Evolutionary conservation across 2,329 filamentous ascomycete species (phyloP).

Genomic region (Cladophialophora psammophila): DNA sequence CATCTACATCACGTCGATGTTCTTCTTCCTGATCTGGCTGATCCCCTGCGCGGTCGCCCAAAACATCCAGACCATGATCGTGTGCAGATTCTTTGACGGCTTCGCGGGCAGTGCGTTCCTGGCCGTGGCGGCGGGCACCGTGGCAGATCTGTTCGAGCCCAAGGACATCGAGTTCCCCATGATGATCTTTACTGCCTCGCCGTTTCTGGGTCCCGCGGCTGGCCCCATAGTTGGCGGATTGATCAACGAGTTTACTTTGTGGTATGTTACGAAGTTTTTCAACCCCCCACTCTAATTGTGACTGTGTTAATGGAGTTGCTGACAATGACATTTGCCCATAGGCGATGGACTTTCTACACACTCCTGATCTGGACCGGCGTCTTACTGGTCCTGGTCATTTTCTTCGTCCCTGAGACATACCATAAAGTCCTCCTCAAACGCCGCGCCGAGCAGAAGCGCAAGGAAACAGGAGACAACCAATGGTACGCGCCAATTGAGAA

Average conservation of each 20-base stretch:
- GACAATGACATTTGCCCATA: conserved; percentile 28
- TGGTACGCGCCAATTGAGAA: conserved; percentile 81
- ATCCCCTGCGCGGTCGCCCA: conserved; percentile 81
- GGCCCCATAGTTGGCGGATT: conserved; percentile 48
- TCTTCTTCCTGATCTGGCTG: conserved; percentile 78
- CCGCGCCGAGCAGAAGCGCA: conserved; percentile 79
- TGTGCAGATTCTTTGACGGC: conserved; percentile 74
- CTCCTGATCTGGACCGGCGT: conserved; percentile 80
- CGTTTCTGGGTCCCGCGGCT: conserved; percentile 64
- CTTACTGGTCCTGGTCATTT: conserved; percentile 68
- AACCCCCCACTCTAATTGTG: background rate
- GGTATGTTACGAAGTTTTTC: conserved; percentile 20
- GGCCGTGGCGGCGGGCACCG: conserved; percentile 73
- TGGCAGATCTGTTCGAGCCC: conserved; percentile 73
- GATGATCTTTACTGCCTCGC: conserved; percentile 73
- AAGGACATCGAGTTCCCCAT: conserved; percentile 75
- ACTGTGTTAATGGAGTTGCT: background rate
- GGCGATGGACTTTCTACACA: conserved; percentile 84
- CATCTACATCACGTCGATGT: conserved; percentile 78
- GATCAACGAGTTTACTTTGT: conserved; percentile 73
- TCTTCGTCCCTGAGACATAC: conserved; percentile 88
- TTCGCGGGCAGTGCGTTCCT: conserved; percentile 65
- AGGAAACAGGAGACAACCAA: conserved; percentile 72
- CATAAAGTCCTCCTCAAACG: conserved; percentile 72
- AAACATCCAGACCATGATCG: conserved; percentile 80